Percentiles rank a stretch among this genome's conserved stretches.
phyloP scores from a whole-genome alignment of 768 basidiomycete species.

The Lyophyllum decastes region DNA sequence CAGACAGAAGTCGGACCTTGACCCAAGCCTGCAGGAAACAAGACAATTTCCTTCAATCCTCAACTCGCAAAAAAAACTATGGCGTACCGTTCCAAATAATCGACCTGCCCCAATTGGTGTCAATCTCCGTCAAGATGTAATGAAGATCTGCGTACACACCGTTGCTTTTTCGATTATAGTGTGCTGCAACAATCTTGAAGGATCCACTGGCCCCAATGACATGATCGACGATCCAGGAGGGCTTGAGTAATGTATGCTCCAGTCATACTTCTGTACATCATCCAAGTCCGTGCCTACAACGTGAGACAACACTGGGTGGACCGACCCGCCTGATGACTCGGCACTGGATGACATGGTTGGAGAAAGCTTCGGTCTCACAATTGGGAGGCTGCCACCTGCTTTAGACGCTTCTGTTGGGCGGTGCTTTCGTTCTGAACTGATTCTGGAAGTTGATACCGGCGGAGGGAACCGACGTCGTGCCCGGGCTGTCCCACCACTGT shows the following conservation, averaged over 20 bases:
- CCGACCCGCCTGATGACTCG: not conserved
- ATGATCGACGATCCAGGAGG: constrained; percentile 35
- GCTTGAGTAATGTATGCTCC: constrained; percentile 43
- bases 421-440: not conserved
- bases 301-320: constrained; percentile 2
- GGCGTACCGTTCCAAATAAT: constrained; percentile 25
- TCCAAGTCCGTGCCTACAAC: not conserved
- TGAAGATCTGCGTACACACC: constrained; percentile 7
- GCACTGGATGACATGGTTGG: constrained; percentile 3
- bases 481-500: constrained; percentile 25
- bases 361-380: not conserved
- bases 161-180: not conserved
- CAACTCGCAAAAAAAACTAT: not conserved
- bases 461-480: too few relatives aligned
- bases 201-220: constrained; percentile 27
- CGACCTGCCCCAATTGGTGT: constrained; percentile 18
- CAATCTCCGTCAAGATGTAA: not conserved
- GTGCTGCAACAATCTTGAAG: constrained; percentile 6
- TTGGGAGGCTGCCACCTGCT: not conserved
- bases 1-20: constrained; percentile 40
- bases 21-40: constrained; percentile 28
- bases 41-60: not conserved
- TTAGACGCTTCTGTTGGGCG: not conserved
- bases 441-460: not conserved
- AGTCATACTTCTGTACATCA: constrained; percentile 22